Percentiles rank a stretch among this genome's conserved stretches.
Evolutionary conservation across 2,329 filamentous ascomycete genomes (phyloP).

Genomic region (Pestalotiopsis sp.): DNA sequence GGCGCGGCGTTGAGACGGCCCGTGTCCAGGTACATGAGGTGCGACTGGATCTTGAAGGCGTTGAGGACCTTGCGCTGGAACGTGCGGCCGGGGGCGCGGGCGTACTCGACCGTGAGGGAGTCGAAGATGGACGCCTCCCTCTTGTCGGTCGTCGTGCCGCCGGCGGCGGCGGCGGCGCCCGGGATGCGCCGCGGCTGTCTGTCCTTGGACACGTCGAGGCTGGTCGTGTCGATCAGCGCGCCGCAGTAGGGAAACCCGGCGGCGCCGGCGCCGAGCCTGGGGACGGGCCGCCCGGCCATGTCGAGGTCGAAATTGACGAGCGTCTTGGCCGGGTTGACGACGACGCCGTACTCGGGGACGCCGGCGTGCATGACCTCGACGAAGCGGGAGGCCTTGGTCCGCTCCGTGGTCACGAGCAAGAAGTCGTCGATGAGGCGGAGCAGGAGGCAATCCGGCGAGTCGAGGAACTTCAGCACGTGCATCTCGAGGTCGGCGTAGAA

Average conservation of each 20-base stretch:
- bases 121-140: conserved; percentile 56
- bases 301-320: conserved; percentile 78
- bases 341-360: conserved; percentile 77
- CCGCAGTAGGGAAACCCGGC: conserved; percentile 87
- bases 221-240: conserved; percentile 71
- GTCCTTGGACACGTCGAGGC: conserved; percentile 75
- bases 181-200: conserved; percentile 28
- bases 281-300: conserved; percentile 55
- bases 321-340: conserved; percentile 77
- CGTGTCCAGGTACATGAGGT: conserved; percentile 82
- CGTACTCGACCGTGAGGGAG: conserved; percentile 78
- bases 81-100: conserved; percentile 70
- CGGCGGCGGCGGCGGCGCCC: background rate
- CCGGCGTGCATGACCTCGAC: conserved; percentile 80
- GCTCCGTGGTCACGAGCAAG: conserved; percentile 77
- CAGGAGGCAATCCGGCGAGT: conserved; percentile 63
- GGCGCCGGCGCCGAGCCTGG: conserved; percentile 40
- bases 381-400: conserved; percentile 69
- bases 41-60: conserved; percentile 82
- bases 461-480: conserved; percentile 68
- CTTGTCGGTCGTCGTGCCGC: no score
- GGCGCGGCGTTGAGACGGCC: conserved; percentile 66
- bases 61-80: conserved; percentile 81
- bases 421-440: conserved; percentile 92
- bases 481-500: conserved; percentile 90